A percentile compares a stretch with the other conserved stretches of the same genome.
Conservation (phyloP, 495 filamentous ascomycete species). For the Lophiotrema nucula region DNA sequence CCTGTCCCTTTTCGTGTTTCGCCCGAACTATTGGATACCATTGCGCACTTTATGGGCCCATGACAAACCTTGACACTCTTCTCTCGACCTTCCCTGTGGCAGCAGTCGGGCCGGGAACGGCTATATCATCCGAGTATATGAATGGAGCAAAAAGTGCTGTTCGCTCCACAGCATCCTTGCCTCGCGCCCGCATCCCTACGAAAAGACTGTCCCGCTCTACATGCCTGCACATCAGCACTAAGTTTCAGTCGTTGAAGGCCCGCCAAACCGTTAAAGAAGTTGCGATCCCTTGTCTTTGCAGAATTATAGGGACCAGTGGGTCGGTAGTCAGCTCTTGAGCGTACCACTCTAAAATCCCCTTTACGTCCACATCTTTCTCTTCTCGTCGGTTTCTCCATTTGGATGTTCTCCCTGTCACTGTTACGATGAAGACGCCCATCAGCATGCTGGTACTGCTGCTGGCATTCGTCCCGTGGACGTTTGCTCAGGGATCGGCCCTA, state of each 20-base stretch:
- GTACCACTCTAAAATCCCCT: background rate
- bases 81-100: no score
- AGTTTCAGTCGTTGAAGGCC: background rate
- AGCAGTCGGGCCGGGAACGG: no score
- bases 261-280: background rate
- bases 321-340: background rate
- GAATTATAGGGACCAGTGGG: background rate
- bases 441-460: background rate
- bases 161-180: no score
- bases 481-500: slow-evolving; percentile 6
- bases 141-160: no score
- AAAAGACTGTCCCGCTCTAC: no score
- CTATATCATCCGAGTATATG: no score
- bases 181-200: no score
- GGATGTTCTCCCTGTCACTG: background rate
- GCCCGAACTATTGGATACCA: background rate
- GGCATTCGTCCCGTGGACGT: background rate
- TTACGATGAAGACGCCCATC: background rate
- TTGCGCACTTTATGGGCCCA: background rate
- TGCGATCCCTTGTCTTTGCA: background rate
- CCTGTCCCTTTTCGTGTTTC: background rate
- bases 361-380: background rate
- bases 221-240: no score
- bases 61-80: background rate
- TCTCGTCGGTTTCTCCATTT: background rate